Percentiles rank a stretch among this genome's conserved stretches.
Conservation (phyloP, 345 rosid species). For the Boechera divaricarpa region DNA sequence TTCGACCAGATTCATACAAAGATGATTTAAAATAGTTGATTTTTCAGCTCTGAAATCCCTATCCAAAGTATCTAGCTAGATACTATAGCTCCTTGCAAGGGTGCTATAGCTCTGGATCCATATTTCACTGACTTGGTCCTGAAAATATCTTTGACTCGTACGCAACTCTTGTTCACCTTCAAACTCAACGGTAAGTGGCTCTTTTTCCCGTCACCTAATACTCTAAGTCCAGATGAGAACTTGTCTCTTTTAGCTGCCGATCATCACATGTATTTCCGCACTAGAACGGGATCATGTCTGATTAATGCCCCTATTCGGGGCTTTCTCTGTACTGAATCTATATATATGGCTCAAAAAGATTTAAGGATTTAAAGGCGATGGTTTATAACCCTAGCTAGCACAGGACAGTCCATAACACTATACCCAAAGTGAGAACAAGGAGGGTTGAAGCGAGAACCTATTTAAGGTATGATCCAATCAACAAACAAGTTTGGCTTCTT, state of each 20-base stretch:
- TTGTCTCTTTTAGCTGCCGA: neutral
- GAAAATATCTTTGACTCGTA: neutral
- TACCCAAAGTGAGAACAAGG: neutral
- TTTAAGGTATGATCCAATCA: conserved; percentile 1
- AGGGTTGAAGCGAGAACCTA: neutral
- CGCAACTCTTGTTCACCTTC: neutral
- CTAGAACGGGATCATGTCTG: neutral
- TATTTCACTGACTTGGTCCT: neutral
- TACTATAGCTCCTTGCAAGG: too few relatives aligned
- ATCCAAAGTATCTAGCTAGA: too few relatives aligned
- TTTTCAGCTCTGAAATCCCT: too few relatives aligned
- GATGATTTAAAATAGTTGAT: too few relatives aligned
- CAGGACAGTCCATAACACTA: neutral
- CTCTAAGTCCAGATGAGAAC: neutral
- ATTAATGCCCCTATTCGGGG: neutral
- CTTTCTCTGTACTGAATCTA: neutral
- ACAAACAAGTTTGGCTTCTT: neutral
- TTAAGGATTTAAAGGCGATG: neutral
- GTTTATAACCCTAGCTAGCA: conserved; percentile 3
- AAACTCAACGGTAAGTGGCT: neutral
- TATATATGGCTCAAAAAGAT: neutral
- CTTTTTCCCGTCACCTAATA: neutral
- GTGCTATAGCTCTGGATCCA: too few relatives aligned
- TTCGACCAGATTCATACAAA: too few relatives aligned
- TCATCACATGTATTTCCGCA: neutral